Percentiles rank a stretch among this genome's conserved stretches.
Evolutionary conservation across 2,329 filamentous ascomycete genomes (phyloP).

Genomic region (Neopestalotiopsis sp.): DNA sequence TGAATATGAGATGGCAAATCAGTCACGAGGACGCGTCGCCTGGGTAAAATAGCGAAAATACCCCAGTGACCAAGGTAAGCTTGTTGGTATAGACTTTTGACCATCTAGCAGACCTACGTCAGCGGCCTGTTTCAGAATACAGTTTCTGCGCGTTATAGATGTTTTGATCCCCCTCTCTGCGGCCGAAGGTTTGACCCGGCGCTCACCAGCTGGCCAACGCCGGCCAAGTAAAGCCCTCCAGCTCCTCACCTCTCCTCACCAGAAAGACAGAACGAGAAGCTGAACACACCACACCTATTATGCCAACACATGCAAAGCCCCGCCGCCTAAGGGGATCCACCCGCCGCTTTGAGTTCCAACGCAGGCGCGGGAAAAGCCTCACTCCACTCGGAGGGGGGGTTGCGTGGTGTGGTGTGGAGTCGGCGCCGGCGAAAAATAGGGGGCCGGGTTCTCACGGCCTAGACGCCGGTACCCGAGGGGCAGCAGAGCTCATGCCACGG

Average conservation of each 20-base stretch:
- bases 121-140: conserved; percentile 11
- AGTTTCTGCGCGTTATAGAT: conserved; percentile 10
- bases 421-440: conserved; percentile 5
- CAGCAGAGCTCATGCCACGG: neutral
- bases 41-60: neutral
- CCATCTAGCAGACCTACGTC: neutral
- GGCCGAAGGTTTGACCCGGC: neutral
- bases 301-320: neutral
- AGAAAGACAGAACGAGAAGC: neutral
- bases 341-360: conserved; percentile 6
- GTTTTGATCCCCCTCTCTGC: neutral
- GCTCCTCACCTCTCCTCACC: neutral
- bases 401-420: conserved; percentile 8
- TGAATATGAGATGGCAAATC: neutral
- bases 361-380: neutral
- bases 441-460: conserved; percentile 13
- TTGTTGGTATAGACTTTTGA: neutral
- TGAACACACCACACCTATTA: too few species aligned
- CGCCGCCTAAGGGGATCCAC: neutral
- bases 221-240: neutral
- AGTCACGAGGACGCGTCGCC: neutral
- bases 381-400: conserved; percentile 11
- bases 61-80: neutral
- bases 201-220: neutral
- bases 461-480: conserved; percentile 12